phyloP scores from a whole-genome alignment of 1,139 yeast genomes.

The Lodderomyces pseudojiufengensis region DNA sequence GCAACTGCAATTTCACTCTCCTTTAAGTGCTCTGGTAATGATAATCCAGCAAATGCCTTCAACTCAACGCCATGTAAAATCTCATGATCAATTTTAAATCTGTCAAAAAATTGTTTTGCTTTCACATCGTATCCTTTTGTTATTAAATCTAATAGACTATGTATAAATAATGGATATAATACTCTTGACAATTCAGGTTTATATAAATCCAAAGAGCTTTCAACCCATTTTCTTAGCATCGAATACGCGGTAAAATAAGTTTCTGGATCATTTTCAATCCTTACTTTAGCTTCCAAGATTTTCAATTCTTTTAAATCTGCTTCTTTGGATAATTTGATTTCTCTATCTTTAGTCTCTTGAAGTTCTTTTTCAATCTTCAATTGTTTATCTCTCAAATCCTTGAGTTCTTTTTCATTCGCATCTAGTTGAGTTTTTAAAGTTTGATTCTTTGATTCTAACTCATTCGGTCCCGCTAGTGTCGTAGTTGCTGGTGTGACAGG shows the following conservation, averaged over 20 bases:
- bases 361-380: slow-evolving; percentile 36
- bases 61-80: slow-evolving; percentile 79
- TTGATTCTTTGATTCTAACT: slow-evolving; percentile 20
- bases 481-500: slow-evolving; percentile 44
- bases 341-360: slow-evolving; percentile 40
- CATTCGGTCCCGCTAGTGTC: slow-evolving; percentile 38
- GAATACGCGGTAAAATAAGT: slow-evolving; percentile 75
- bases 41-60: slow-evolving; percentile 65
- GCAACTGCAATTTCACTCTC: slow-evolving; percentile 81
- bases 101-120: slow-evolving; percentile 74
- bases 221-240: slow-evolving; percentile 83
- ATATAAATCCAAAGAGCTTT: slow-evolving; percentile 85
- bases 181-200: slow-evolving; percentile 83
- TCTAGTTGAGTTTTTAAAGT: slow-evolving; percentile 26
- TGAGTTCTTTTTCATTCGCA: slow-evolving; percentile 35
- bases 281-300: slow-evolving; percentile 37
- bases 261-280: slow-evolving; percentile 57
- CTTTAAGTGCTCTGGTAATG: slow-evolving; percentile 73
- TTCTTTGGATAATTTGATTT: slow-evolving; percentile 37
- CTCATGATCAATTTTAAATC: slow-evolving; percentile 68
- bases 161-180: slow-evolving; percentile 86
- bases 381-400: slow-evolving; percentile 40
- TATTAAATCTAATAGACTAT: slow-evolving; percentile 77
- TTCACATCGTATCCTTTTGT: slow-evolving; percentile 54
- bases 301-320: slow-evolving; percentile 40